These are phyloP conservation scores for Zygoascus bituminiphila DNA, from an alignment of 805 yeast species.

Conservation along the genomic window DNA sequence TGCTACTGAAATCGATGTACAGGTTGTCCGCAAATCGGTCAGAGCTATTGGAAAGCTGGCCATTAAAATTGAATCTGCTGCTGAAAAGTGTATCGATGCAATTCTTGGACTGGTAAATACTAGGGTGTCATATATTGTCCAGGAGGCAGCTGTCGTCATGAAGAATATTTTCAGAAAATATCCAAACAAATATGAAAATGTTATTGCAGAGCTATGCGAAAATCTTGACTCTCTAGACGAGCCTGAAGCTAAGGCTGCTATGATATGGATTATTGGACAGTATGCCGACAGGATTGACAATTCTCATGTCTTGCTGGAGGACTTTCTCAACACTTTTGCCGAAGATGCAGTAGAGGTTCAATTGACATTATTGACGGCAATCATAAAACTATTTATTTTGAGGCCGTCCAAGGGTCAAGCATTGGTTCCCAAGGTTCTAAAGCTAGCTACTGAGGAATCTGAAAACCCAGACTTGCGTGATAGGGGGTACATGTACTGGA, in stretches of 20 bases:
- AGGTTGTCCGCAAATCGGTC: constrained; percentile 80
- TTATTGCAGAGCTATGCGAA: constrained; percentile 36
- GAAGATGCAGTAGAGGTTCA: constrained; percentile 73
- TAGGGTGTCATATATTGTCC: constrained; percentile 65
- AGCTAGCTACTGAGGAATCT: constrained; percentile 61
- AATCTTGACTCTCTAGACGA: constrained; percentile 53
- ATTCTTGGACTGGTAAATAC: constrained; percentile 52
- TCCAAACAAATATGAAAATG: constrained; percentile 47
- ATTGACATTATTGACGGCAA: constrained; percentile 62
- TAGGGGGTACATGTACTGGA: constrained; percentile 79
- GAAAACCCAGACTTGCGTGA: constrained; percentile 83
- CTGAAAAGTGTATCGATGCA: constrained; percentile 55
- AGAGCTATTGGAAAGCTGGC: constrained; percentile 88
- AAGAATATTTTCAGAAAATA: constrained; percentile 71
- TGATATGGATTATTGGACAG: constrained; percentile 81
- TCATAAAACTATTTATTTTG: constrained; percentile 57
- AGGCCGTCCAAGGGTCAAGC: constrained; percentile 47
- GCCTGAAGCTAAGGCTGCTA: constrained; percentile 67
- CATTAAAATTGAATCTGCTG: constrained; percentile 56
- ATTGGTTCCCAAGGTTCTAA: constrained; percentile 50
- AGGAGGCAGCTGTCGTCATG: constrained; percentile 70
- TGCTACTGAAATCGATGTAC: constrained; percentile 77
- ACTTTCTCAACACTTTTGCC: constrained; percentile 38
- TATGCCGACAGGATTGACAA: constrained; percentile 43
- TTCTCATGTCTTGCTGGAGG: constrained; percentile 35